phyloP scores from a whole-genome alignment of 768 basidiomycete species.

The Phaeotremella fagi region DNA sequence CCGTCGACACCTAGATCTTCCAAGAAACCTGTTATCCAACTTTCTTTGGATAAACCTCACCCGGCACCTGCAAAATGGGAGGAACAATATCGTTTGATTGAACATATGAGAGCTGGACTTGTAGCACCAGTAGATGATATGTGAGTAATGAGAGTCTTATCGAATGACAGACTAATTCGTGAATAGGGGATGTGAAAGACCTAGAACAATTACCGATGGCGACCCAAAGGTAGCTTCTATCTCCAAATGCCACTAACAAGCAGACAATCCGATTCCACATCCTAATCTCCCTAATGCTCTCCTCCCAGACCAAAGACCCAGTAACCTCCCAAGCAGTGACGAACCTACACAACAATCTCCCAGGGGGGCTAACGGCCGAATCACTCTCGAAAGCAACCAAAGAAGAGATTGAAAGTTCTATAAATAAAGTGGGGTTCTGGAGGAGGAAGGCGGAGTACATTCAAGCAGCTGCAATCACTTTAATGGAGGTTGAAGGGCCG shows the following conservation, averaged over 20 bases:
- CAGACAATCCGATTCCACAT: constrained; percentile 78
- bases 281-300: constrained; percentile 88
- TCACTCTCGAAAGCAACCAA: constrained; percentile 63
- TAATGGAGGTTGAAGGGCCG: constrained; percentile 56
- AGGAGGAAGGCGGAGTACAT: constrained; percentile 73
- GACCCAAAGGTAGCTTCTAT: constrained; percentile 25
- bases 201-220: constrained; percentile 19
- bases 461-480: constrained; percentile 61
- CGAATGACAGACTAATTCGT: not conserved
- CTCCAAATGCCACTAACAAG: not conserved
- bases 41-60: constrained; percentile 43
- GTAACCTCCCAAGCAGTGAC: constrained; percentile 73
- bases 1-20: constrained; percentile 22
- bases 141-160: constrained; percentile 12
- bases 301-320: constrained; percentile 91
- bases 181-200: constrained; percentile 44
- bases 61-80: constrained; percentile 41
- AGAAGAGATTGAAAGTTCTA: constrained; percentile 63
- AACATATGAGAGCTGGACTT: constrained; percentile 66
- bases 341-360: constrained; percentile 67
- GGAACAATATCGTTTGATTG: constrained; percentile 53
- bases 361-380: constrained; percentile 73
- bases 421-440: constrained; percentile 91
- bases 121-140: constrained; percentile 81
- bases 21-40: constrained; percentile 35